These are phyloP conservation scores for Pythium graminicola DNA, from an alignment of 352 stramenopile species.

Conservation along the genomic window DNA sequence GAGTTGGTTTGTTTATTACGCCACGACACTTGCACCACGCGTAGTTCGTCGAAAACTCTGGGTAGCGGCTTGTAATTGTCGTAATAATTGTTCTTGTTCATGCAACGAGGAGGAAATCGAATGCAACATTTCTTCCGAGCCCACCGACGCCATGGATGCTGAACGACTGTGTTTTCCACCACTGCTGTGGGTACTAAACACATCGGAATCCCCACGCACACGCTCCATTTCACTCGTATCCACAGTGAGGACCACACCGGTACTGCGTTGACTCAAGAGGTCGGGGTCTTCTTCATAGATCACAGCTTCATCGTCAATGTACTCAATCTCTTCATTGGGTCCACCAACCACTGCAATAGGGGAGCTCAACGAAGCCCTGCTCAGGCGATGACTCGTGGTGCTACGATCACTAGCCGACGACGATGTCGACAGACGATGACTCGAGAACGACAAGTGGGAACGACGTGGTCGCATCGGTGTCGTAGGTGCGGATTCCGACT, in stretches of 20 bases:
- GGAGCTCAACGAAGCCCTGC: constrained; percentile 1
- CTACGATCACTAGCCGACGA: constrained; percentile 3
- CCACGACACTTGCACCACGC: too few species aligned
- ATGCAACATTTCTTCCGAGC: constrained; percentile 6
- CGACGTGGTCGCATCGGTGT: not conserved
- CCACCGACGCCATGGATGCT: too few species aligned
- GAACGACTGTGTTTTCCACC: not conserved
- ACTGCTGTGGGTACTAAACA: not conserved
- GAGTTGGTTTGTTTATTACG: too few species aligned
- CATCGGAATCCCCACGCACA: constrained; percentile 1
- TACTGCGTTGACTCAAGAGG: constrained; percentile 1
- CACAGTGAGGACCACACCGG: constrained; percentile 4
- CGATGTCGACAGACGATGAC: not conserved
- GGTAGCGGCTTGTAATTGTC: constrained; percentile 4
- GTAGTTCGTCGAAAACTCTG: too few species aligned
- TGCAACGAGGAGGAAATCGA: constrained; percentile 11
- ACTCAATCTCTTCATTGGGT: constrained; percentile 5
- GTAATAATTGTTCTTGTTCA: constrained; percentile 11
- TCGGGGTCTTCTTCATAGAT: constrained; percentile 12
- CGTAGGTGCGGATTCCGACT: not conserved
- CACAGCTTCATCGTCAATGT: constrained; percentile 13
- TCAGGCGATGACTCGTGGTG: not conserved
- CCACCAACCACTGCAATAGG: constrained; percentile 2
- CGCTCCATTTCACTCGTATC: constrained; percentile 18
- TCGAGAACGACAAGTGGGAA: not conserved